A percentile compares a stretch with the other conserved stretches of the same genome.
Conservation (phyloP, 345 rosid species). For the Moringa oleifera region DNA sequence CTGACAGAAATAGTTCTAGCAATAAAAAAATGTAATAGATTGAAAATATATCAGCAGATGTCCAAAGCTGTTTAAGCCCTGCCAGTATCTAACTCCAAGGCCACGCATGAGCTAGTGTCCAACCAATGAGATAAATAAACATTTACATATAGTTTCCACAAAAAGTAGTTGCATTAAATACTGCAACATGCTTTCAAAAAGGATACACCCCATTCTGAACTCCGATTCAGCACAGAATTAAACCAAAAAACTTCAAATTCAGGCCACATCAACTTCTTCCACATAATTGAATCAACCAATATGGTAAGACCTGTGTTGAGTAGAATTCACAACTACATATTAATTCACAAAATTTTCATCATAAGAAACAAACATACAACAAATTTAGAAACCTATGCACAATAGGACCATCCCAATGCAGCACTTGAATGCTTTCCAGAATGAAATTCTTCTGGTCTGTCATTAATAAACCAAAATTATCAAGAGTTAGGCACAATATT, state of each 20-base stretch:
- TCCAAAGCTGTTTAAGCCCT: too few relatives aligned
- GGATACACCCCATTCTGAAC: conserved; percentile 99
- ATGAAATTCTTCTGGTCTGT: conserved; percentile 75
- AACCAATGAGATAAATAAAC: too few relatives aligned
- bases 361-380: neutral
- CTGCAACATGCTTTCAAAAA: too few relatives aligned
- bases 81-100: too few relatives aligned
- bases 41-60: too few relatives aligned
- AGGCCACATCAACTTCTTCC: conserved; percentile 85
- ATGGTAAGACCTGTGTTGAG: conserved; percentile 65
- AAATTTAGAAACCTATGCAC: conserved; percentile 44
- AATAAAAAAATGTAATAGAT: too few relatives aligned
- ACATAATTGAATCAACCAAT: conserved; percentile 82
- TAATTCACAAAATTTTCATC: conserved; percentile 12
- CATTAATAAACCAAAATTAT: conserved; percentile 22
- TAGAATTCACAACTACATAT: conserved; percentile 21
- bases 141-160: too few relatives aligned
- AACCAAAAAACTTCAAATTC: conserved; percentile 98
- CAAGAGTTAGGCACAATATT: conserved; percentile 26
- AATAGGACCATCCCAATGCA: conserved; percentile 50
- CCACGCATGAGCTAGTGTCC: too few relatives aligned
- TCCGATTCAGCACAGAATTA: conserved; percentile 89
- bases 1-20: too few relatives aligned
- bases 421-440: conserved; percentile 54
- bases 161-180: too few relatives aligned